Conservation (phyloP, 768 basidiomycete genomes). For the Lactarius deliciosus region DNA sequence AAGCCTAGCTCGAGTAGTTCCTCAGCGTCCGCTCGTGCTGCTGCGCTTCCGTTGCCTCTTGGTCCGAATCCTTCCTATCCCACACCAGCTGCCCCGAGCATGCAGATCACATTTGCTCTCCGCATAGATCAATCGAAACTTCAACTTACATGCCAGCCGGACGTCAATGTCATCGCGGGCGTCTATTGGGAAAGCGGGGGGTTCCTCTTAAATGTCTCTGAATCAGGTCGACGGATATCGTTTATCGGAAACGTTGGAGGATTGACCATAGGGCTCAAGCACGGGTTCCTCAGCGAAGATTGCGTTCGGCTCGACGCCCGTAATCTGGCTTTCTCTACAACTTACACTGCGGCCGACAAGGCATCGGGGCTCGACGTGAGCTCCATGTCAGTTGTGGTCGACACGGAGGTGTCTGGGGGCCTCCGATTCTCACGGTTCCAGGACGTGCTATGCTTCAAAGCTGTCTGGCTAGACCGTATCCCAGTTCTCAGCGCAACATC, state of each 20-base stretch:
- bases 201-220: constrained; percentile 75
- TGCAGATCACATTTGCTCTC: constrained; percentile 82
- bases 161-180: constrained; percentile 88
- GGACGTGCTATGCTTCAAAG: constrained; percentile 92
- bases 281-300: constrained; percentile 82
- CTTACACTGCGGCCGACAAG: constrained; percentile 56
- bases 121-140: constrained; percentile 89
- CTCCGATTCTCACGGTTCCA: constrained; percentile 85
- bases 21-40: constrained; percentile 20
- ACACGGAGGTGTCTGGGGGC: constrained; percentile 79
- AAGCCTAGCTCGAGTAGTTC: constrained; percentile 41
- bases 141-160: constrained; percentile 84
- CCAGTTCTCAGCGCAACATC: constrained; percentile 61
- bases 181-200: constrained; percentile 95
- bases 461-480: constrained; percentile 89
- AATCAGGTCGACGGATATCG: constrained; percentile 66
- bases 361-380: constrained; percentile 41
- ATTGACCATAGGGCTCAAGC: constrained; percentile 75
- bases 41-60: constrained; percentile 5
- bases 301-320: constrained; percentile 78
- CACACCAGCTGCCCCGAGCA: constrained; percentile 40
- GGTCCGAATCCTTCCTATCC: constrained; percentile 20
- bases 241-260: constrained; percentile 82
- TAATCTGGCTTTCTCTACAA: constrained; percentile 76
- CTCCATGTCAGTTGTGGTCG: constrained; percentile 72